These are phyloP conservation scores for Rhypophila decipiens DNA, from an alignment of 495 filamentous ascomycete genomes.

Conservation along the genomic window DNA sequence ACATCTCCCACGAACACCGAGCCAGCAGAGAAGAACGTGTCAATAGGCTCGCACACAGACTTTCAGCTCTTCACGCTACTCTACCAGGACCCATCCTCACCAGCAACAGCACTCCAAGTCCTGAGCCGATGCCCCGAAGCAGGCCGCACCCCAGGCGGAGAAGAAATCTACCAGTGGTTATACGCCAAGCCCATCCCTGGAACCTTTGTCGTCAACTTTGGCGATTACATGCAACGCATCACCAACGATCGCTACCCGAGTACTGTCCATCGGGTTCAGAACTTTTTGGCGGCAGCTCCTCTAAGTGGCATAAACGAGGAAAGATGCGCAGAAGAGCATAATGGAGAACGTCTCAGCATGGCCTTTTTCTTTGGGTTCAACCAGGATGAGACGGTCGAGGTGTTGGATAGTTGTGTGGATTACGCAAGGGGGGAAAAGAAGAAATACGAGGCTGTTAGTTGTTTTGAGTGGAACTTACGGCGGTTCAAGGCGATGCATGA, in stretches of 20 bases:
- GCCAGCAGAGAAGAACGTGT: conserved; percentile 11
- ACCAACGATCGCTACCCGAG: conserved; percentile 56
- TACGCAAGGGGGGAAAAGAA: conserved; percentile 43
- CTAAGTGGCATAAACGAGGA: too few species aligned
- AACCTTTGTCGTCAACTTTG: conserved; percentile 62
- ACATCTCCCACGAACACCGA: background rate
- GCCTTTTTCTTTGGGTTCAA: conserved; percentile 54
- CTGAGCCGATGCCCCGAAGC: too few species aligned
- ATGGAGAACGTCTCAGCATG: conserved; percentile 48
- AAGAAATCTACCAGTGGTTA: conserved; percentile 52
- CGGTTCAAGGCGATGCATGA: conserved; percentile 23
- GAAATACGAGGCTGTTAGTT: conserved; percentile 52
- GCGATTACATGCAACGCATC: conserved; percentile 58
- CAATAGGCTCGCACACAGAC: conserved; percentile 55
- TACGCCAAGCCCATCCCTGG: conserved; percentile 48
- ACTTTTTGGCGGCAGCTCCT: too few species aligned
- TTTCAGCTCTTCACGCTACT: conserved; percentile 56
- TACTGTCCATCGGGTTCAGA: conserved; percentile 56
- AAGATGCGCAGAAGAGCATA: too few species aligned
- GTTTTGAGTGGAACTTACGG: conserved; percentile 37
- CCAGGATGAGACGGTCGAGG: conserved; percentile 41
- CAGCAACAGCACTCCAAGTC: conserved; percentile 48
- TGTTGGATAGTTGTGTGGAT: conserved; percentile 47
- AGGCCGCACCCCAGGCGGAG: too few species aligned
- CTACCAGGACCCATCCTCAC: conserved; percentile 47